Evolutionary conservation across 106 monocot genomes (phyloP).

Genomic region (Dendrobium huoshanense): DNA sequence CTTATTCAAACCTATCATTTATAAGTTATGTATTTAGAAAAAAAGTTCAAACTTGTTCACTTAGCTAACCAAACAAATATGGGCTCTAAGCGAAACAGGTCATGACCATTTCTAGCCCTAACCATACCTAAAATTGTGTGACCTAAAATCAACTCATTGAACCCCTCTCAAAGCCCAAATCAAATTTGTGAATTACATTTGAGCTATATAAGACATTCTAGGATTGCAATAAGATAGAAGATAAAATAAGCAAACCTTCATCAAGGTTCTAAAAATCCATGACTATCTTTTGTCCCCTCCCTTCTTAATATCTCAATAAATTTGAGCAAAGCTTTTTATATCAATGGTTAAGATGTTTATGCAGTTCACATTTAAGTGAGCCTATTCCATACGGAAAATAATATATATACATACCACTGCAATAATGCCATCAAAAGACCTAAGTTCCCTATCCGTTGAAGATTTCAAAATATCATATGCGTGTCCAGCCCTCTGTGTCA

Average conservation of each 20-base stretch:
- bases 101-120: too few relatives aligned
- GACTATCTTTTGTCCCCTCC: not conserved
- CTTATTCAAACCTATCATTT: too few relatives aligned
- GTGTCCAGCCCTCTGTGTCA: slow-evolving; percentile 81
- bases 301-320: slow-evolving; percentile 3
- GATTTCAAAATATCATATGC: slow-evolving; percentile 57
- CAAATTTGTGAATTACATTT: not conserved
- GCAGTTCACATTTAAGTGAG: not conserved
- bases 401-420: slow-evolving; percentile 48
- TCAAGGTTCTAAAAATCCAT: not conserved
- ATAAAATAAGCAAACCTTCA: not conserved
- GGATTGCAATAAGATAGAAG: not conserved
- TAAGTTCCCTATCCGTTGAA: slow-evolving; percentile 50
- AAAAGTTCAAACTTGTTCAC: too few relatives aligned
- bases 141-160: slow-evolving; percentile 1
- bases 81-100: too few relatives aligned
- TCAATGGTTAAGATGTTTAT: not conserved
- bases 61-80: too few relatives aligned
- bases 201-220: not conserved
- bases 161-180: not conserved
- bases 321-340: not conserved
- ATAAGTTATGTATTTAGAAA: too few relatives aligned
- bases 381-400: not conserved
- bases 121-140: not conserved
- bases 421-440: slow-evolving; percentile 76